A percentile compares a stretch with the other conserved stretches of the same genome.
phyloP scores from a whole-genome alignment of 306 rosid genomes.

The Fragaria nilgerrensis region DNA sequence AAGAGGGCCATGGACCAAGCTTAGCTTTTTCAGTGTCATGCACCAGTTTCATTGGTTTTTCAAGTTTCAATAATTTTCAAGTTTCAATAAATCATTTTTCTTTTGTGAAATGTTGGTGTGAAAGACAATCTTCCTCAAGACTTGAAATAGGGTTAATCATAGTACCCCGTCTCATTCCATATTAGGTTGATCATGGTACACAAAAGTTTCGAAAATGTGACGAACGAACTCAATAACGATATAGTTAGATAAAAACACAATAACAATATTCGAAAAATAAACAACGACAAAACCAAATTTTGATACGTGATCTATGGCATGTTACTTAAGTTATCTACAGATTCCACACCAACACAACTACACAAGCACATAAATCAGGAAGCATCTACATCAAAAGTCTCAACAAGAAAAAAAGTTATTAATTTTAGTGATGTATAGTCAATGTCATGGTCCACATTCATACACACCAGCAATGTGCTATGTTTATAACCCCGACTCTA shows the following conservation, averaged over 20 bases:
- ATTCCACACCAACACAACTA: conserved; percentile 8
- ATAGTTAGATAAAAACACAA: too few relatives aligned
- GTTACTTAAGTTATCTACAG: background rate
- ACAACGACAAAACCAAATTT: too few relatives aligned
- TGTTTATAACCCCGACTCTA: background rate
- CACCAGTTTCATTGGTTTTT: conserved; percentile 30
- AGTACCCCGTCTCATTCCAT: background rate
- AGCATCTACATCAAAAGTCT: conserved; percentile 18
- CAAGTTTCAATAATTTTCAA: conserved; percentile 15
- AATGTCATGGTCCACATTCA: conserved; percentile 16
- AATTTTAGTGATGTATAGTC: conserved; percentile 7
- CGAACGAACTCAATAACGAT: background rate
- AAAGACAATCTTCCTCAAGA: background rate
- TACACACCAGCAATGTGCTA: background rate
- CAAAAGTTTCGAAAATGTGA: background rate
- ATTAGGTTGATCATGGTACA: background rate
- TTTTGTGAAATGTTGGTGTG: background rate
- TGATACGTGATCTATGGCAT: too few relatives aligned
- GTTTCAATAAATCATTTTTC: background rate
- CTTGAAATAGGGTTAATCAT: background rate
- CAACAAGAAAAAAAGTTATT: conserved; percentile 6
- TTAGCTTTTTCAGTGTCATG: conserved; percentile 29
- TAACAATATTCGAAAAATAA: background rate
- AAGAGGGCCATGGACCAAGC: conserved; percentile 17
- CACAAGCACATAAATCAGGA: background rate